Evolutionary conservation across 805 yeast species (phyloP), one percentile per base, ranked within the genome.

Genomic region (Wickerhamiella sorbophila): DNA sequence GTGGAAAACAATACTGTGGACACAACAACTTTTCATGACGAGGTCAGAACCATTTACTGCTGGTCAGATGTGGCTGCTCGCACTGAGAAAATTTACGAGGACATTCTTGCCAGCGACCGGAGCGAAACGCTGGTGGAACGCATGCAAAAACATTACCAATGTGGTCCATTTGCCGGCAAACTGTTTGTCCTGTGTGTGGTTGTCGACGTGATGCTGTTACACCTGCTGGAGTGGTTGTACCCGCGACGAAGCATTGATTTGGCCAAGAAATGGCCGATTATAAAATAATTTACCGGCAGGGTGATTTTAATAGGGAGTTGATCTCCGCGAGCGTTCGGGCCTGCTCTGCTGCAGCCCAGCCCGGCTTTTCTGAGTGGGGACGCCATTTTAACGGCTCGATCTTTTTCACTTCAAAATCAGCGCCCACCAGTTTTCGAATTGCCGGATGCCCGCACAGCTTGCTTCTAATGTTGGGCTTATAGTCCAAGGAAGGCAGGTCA

Each of bases 41-140:
- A 81, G 48, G 78, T 91, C 18, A 71, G 73, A 27, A 59, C 66
- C 29, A 84, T 91, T 91, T 91, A 91, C 59, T 82, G 84, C 53
- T 91, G 99, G 99, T 66, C 64, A 43, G 81, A 87, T 53, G 81
- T 91, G 17, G 97, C 98, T 0, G 62, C 62, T 38, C 65, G 98
- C 36, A 91, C 98, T 0, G 93, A 84, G 52, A 64, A 62, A 15
- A 95, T 91, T 3, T 91, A 91, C 60, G 66, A 75, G 38, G 42
- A 44, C 16, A 20, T 45, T 19, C 33, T 9, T 15, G 55, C 65
- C 6, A 46, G 47, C 3, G 45, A 47, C 19, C 44, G 63, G n/a
- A 66, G 72, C 37, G 74, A 72, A 47, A 70, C 78, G 0, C 62
- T 83, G 46, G 50, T 78, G 5, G 68, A 66, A 22, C 68, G 88